Base-by-base conservation (phyloP, 2,329 filamentous ascomycete species). In the Alternaria ethzedia region DNA sequence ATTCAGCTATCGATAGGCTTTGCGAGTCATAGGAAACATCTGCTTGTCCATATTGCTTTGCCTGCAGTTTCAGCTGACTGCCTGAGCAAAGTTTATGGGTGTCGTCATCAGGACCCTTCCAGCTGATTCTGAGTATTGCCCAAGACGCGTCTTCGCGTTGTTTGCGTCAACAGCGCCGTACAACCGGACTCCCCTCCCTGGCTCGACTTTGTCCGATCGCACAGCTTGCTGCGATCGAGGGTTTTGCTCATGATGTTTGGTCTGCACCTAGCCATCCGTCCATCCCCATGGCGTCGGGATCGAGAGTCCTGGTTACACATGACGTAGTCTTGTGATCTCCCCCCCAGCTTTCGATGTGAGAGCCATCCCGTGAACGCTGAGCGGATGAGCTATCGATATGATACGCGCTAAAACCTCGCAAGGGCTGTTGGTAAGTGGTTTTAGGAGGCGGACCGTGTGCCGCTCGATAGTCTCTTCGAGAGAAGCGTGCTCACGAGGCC, bases 1-100 rank as follows among this genome's bases (percentile, higher is more conserved):
- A 61, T 64, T 57, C 32, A 21, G 52, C 46, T 65, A 63, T 65
- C 59, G 62, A 67, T 65, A 66, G 52, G 43, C 54, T 54, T 57
- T 57, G 59, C 51, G 30, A 59, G 28, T 51, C 52, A 51, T 46
- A 21, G 52, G 43, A 45, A 51, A 44, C 25, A 47, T 25, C 21
- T 17, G 8, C 49, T 59, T 41, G 36, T 41, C 49, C 41, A 55
- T 30, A 41, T 52, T 41, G 13, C 30, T 52, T 52, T 52, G 28
- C 49, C 49, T 52, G 49, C 13, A 52, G 20, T 36, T 41, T 41
- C 13, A 41, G 28, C 49, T 41, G 49, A n/a, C 11, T 7, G 26
- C 26, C 43, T 26, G 15, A 20, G 54, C 58, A 50, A 57, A 32
- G 49, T 21, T 13, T 10, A 44, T 12, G 8, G 32, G 47, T 11